Conservation (phyloP, 108 stramenopile species). For the Aureococcus anophagefferens region DNA sequence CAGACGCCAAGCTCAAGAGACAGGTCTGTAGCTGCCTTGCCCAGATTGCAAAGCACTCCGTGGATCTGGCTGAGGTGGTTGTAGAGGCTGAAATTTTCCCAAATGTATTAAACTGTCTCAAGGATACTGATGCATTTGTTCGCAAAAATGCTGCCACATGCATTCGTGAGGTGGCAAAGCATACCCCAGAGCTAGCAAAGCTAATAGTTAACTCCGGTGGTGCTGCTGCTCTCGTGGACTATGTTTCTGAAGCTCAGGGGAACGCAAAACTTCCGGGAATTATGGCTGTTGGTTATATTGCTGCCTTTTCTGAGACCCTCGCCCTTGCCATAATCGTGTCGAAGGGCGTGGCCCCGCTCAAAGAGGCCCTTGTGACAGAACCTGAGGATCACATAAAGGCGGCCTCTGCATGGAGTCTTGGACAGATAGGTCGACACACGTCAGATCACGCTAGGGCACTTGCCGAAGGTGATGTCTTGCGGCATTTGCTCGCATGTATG, state of each 20-base stretch:
- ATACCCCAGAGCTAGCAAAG: conserved; percentile 60
- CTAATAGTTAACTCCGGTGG: conserved; percentile 60
- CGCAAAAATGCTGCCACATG: conserved; percentile 59
- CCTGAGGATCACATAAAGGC: conserved; percentile 64
- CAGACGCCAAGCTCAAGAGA: conserved; percentile 60
- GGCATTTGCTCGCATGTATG: conserved; percentile 56
- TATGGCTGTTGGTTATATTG: conserved; percentile 59
- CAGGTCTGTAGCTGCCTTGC: conserved; percentile 58
- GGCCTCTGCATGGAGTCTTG: conserved; percentile 53
- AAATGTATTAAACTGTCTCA: conserved; percentile 53
- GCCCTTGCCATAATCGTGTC: conserved; percentile 53
- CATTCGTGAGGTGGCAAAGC: conserved; percentile 60
- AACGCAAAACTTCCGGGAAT: conserved; percentile 54
- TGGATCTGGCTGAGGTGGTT: conserved; percentile 61
- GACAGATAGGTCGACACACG: conserved; percentile 56
- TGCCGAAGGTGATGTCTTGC: conserved; percentile 54
- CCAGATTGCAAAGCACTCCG: conserved; percentile 59
- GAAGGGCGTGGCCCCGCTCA: conserved; percentile 49
- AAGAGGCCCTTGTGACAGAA: conserved; percentile 52
- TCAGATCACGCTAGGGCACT: conserved; percentile 53
- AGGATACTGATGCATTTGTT: conserved; percentile 50
- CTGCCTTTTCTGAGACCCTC: conserved; percentile 57
- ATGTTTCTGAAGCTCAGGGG: conserved; percentile 47
- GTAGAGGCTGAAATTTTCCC: conserved; percentile 69
- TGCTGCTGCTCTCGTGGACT: conserved; percentile 56